Base-by-base conservation (phyloP, 1,284 basidiomycete genomes). In the Malassezia japonica region DNA sequence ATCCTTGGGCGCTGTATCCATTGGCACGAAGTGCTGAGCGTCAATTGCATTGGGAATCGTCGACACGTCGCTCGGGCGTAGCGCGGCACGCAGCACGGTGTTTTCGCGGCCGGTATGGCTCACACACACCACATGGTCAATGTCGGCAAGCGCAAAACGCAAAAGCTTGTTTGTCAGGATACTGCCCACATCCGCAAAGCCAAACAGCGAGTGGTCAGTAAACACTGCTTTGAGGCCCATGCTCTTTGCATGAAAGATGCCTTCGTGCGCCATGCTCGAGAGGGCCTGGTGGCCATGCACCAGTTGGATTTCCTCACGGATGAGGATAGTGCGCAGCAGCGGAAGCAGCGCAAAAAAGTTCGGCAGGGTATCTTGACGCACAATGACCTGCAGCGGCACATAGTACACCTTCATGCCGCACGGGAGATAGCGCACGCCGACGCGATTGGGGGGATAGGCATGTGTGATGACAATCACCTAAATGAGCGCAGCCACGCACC, bases 91-190 rank as follows among this genome's bases (percentile, higher is more conserved):
- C 2, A 99, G 79, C 1, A 90, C 86, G 0, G 91, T 96, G 61
- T 98, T 99, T 76, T 98, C 94, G 32, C 75, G 74, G 10, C 89
- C 89, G 0, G 90, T 95, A 74, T 98, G 86, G n/a, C 87, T 91
- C 41, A 98, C 94, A 66, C 90, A 95, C 28, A 96, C 90, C 0
- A 87, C 87, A 0, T 84, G 87, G 59, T 96, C 92, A 0, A 91
- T 85, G 71, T 92, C 91, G 57, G 83, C 81, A 62, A 99, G 76
- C 1, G 84, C 85, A 13, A 82, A 87, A 12, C 82, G 84, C 24
- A 98, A 77, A 32, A 99, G 79, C 73, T 98, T 98, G 77, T 98
- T 98, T 5, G 94, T 96, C 59, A 96, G 76, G 41, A 98, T 91
- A 63, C 89, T 90, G 0, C 89, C 89, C 15, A 90, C 90, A 65